Conservation (phyloP, 2,329 filamentous ascomycete genomes). For the Phaeosphaeriaceae sp. region DNA sequence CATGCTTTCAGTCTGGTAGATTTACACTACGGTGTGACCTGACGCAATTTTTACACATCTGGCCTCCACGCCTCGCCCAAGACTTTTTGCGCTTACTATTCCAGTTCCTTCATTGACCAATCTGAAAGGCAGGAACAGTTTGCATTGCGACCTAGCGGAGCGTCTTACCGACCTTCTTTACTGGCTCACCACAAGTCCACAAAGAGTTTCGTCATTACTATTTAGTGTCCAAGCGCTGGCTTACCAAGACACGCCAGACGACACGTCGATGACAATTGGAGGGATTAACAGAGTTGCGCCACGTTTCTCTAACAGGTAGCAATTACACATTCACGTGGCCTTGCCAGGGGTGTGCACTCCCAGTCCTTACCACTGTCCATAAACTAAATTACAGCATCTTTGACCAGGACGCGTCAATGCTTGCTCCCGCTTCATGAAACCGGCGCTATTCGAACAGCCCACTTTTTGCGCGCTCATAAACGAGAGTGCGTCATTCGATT, state of each 20-base stretch:
- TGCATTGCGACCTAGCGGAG: slow-evolving; percentile 22
- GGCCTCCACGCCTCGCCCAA: neutral
- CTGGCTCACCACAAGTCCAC: slow-evolving; percentile 20
- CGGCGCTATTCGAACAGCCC: slow-evolving; percentile 30
- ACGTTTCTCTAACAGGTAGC: slow-evolving; percentile 5
- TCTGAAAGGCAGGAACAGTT: slow-evolving; percentile 1
- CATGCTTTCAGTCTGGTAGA: neutral
- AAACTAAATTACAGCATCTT: slow-evolving; percentile 21
- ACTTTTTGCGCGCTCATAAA: slow-evolving; percentile 15
- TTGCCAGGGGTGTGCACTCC: neutral
- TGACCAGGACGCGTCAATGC: slow-evolving; percentile 16
- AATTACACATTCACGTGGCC: slow-evolving; percentile 22
- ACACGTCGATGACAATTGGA: neutral
- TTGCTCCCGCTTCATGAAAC: slow-evolving; percentile 40
- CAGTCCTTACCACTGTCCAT: too few relatives aligned
- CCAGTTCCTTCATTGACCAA: neutral
- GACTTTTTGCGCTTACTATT: neutral
- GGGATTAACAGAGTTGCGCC: slow-evolving; percentile 5
- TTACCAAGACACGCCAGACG: too few relatives aligned
- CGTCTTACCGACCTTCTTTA: slow-evolving; percentile 32
- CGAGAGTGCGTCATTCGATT: slow-evolving; percentile 37
- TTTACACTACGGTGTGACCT: slow-evolving; percentile 1
- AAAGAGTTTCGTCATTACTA: too few relatives aligned
- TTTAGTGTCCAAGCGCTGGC: slow-evolving; percentile 2
- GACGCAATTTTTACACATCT: slow-evolving; percentile 8